Conservation (phyloP, 768 basidiomycete species). For the Boletus subparvulus region DNA sequence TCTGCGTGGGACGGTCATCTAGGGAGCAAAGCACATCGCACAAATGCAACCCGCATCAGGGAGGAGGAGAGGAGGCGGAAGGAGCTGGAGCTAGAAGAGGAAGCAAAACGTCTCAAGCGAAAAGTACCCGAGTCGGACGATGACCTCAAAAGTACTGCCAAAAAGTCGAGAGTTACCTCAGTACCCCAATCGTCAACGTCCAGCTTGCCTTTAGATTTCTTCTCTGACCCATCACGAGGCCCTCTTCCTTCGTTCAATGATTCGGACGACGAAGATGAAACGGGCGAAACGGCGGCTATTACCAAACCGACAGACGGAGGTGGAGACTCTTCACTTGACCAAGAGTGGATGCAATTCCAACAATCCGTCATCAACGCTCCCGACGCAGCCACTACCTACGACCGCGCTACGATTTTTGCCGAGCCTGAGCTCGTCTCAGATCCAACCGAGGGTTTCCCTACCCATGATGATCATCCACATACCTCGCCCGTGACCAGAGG, state of each 20-base stretch:
- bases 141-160: slow-evolving; percentile 25
- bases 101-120: slow-evolving; percentile 38
- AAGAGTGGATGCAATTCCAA: slow-evolving; percentile 76
- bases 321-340: slow-evolving; percentile 47
- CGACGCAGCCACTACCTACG: slow-evolving; percentile 50
- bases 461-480: slow-evolving; percentile 19
- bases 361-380: slow-evolving; percentile 53
- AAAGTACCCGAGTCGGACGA: slow-evolving; percentile 24
- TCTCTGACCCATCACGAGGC: slow-evolving; percentile 69
- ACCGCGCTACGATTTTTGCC: slow-evolving; percentile 67
- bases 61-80: slow-evolving; percentile 51
- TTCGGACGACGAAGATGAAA: slow-evolving; percentile 45
- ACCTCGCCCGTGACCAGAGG: slow-evolving; percentile 12
- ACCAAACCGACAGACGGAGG: background rate
- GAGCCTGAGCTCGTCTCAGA: slow-evolving; percentile 60
- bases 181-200: slow-evolving; percentile 14
- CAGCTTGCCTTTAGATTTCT: slow-evolving; percentile 67
- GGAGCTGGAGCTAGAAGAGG: slow-evolving; percentile 36
- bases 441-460: slow-evolving; percentile 49
- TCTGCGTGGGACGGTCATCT: slow-evolving; percentile 88
- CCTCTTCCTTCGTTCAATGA: slow-evolving; percentile 38
- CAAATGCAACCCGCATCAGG: slow-evolving; percentile 56
- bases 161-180: slow-evolving; percentile 30
- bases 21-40: slow-evolving; percentile 77
- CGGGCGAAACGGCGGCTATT: slow-evolving; percentile 9